Percentiles rank a stretch among this genome's conserved stretches.
phyloP scores from a whole-genome alignment of 805 yeast genomes.

The Zygotorulaspora florentina region DNA sequence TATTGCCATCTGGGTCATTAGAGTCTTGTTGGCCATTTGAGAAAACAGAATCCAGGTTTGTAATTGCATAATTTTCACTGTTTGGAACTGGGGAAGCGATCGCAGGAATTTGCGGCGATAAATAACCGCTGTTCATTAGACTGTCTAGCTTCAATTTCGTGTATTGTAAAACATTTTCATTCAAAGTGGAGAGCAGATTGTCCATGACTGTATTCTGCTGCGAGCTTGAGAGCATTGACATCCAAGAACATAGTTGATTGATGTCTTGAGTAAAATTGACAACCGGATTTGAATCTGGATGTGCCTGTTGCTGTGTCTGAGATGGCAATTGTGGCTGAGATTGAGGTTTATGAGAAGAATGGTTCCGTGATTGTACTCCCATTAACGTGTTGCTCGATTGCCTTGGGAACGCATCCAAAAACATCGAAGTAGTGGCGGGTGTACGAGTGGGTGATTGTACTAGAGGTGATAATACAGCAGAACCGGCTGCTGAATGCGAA shows the following conservation, averaged over 20 bases:
- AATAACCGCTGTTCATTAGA: constrained; percentile 24
- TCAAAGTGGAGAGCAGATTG: constrained; percentile 46
- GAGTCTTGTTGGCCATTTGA: constrained; percentile 6
- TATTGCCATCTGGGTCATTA: constrained; percentile 9
- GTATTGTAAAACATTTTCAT: constrained; percentile 48
- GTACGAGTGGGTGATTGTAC: constrained; percentile 21
- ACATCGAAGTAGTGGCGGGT: constrained; percentile 17
- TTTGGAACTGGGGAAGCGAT: constrained; percentile 28
- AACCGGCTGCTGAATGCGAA: constrained; percentile 28
- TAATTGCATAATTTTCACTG: constrained; percentile 16
- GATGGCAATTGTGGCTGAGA: constrained; percentile 4
- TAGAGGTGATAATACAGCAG: constrained; percentile 27
- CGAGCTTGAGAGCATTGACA: constrained; percentile 45
- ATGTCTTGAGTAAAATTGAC: constrained; percentile 48
- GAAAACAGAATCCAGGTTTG: constrained; percentile 20
- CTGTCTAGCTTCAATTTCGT: constrained; percentile 47
- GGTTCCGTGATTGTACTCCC: constrained; percentile 10
- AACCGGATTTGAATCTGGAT: constrained; percentile 15
- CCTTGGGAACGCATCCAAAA: constrained; percentile 22
- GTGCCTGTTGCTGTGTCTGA: constrained; percentile 5
- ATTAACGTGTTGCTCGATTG: constrained; percentile 17
- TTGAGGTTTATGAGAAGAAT: constrained; percentile 7
- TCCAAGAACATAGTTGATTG: constrained; percentile 48
- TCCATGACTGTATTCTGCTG: constrained; percentile 53
- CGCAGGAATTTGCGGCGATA: constrained; percentile 23